Evolutionary conservation across 164 flowering plant genomes (phyloP), one percentile per base, ranked within the genome.

Genomic region (Piper betle): DNA sequence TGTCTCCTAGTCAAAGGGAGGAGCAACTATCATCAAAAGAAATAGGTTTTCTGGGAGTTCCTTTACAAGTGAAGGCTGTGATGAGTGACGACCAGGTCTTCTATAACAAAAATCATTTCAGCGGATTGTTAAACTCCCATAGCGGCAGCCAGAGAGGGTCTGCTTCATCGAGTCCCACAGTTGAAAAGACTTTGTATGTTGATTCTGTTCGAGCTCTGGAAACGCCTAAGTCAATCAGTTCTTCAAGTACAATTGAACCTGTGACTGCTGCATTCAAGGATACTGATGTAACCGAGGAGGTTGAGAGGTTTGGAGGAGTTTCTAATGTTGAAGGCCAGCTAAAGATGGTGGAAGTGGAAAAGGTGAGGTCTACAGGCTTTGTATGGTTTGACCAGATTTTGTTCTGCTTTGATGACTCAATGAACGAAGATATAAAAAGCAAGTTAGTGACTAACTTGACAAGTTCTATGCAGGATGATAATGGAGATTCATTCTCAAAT

Each of bases 151-250:
- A 65, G 48, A 61, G 42, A 46, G 72, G 67, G 40, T 74, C 77
- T 37, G 72, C 66, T 52, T 70, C 81, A 40, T 4, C 41, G n/a
- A 78, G 64, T 71, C 77, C 79, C 43, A 60, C 65, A 12, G 71
- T 66, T 55, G 97, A 86, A 78, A 91, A 88, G 70, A 88, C 90
- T 71, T 37, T 91, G 64, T 86, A 87, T 65, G 63, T 86, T 66
- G 92, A 91, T 75, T 73, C 80, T 63, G 71, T 71, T 57, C 69
- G 76, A 38, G 16, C 58, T 37, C 62, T 67, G 41, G 70, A 68
- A 57, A 64, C 64, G 41, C 55, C 73, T 43, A 60, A 18, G 18
- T 64, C 75, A 37, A 53, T 71, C 13, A 68, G 62, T 61, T 68
- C 69, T 54, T 63, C 75, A 39, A 43, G 50, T 43, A 6, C 50